Evolutionary conservation across 495 filamentous ascomycete species (phyloP), one percentile per base, ranked within the genome.

Genomic region (Ascodesmis nigricans): DNA sequence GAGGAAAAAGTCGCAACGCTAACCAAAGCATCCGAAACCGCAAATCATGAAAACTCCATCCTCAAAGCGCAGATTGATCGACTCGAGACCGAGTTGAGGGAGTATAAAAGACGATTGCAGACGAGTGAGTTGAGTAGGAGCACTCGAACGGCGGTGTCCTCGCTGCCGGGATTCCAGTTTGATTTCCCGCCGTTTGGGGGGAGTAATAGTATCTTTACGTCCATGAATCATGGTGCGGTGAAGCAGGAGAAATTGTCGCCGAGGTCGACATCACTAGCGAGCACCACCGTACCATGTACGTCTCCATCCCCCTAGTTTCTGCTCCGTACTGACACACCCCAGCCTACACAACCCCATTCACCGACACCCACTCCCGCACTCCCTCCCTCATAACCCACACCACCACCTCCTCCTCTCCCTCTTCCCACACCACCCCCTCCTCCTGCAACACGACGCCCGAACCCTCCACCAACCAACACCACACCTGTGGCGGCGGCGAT

Each of bases 111-210:
- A 25, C 40, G 49, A 32, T 43, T 52, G 15, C 44, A 47, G 21
- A 38, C 21, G 6, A 36, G n/a, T 20, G 31, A 41, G 24, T 34
- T 31, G 19, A 39, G 3, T 31, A n/a, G n/a, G n/a, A n/a, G n/a
- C n/a, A n/a, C n/a, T n/a, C n/a, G n/a, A n/a, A n/a, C 17, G 4
- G 20, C 19, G 10, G 7, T 22, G 22, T 23, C 33, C 5, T 39
- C 36, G 13, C 21, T 33, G 1, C 16, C 10, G 42, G 77, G 84
- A 49, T 95, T 97, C 51, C 67, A 80, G 45, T 95, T 91, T 43
- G 82, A 92, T 41, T 95, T 95, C 47, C 87, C 87, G 36, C 78
- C 74, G 53, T 92, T 93, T 52, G 87, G 87, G 24, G 64, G 66
- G 15, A 35, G 27, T 37, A 21, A 13, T 25, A 35, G 45, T 21